Percentiles rank a stretch among this genome's conserved stretches.
phyloP scores from a whole-genome alignment of 257 asterid genomes.

The Linaria vulgaris region DNA sequence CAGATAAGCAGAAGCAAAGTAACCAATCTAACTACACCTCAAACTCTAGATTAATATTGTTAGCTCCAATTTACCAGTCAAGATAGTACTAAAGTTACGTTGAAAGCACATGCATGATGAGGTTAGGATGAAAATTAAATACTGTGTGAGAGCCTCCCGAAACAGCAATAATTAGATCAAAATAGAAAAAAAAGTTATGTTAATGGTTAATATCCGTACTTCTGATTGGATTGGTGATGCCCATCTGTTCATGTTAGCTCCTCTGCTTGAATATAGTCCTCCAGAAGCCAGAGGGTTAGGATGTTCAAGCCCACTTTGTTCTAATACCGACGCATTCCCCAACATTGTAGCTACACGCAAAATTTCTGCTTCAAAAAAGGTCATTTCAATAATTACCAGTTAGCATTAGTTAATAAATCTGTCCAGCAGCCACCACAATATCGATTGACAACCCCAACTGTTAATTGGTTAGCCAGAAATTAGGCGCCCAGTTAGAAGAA shows the following conservation, averaged over 20 bases:
- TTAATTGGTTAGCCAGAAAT: constrained; percentile 23
- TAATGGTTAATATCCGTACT: constrained; percentile 99
- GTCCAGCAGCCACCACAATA: constrained; percentile 79
- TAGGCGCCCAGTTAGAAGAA: neutral
- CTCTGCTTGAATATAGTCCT: constrained; percentile 94
- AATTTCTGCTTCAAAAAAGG: constrained; percentile 99
- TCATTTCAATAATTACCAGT: constrained; percentile 99
- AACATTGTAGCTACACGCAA: constrained; percentile 98
- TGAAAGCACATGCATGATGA: constrained; percentile 35
- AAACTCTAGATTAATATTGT: constrained; percentile 34
- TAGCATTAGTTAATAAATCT: constrained; percentile 80
- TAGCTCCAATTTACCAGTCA: constrained; percentile 62
- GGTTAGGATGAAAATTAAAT: constrained; percentile 38
- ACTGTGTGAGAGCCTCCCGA: constrained; percentile 47
- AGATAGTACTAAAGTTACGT: constrained; percentile 35
- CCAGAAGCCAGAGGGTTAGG: constrained; percentile 99
- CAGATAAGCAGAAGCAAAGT: constrained; percentile 27
- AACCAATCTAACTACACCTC: constrained; percentile 25
- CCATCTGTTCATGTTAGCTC: constrained; percentile 99
- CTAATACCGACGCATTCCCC: constrained; percentile 99
- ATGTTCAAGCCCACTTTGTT: constrained; percentile 98
- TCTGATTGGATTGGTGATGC: constrained; percentile 97
- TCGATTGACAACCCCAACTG: constrained; percentile 42
- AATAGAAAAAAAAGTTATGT: constrained; percentile 83
- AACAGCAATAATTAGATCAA: constrained; percentile 64